phyloP scores from a whole-genome alignment of 2,329 filamentous ascomycete genomes.

The Metarhizium anisopliae region DNA sequence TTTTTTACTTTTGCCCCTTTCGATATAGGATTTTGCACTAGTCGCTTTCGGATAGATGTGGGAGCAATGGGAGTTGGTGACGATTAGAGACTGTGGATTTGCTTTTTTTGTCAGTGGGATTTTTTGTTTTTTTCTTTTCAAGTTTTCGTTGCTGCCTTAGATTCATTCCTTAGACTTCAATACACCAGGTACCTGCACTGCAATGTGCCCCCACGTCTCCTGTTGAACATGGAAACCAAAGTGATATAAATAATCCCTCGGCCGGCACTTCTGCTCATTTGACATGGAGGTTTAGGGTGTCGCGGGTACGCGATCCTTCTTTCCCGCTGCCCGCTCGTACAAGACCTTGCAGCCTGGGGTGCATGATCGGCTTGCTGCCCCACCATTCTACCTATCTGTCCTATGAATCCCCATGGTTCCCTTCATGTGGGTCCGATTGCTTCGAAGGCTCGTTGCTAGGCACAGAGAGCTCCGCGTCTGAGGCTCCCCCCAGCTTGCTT shows the following conservation, averaged over 20 bases:
- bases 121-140: neutral
- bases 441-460: neutral
- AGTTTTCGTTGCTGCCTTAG: neutral
- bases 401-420: too few relatives aligned
- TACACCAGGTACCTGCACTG: neutral
- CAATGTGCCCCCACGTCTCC: too few relatives aligned
- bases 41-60: neutral
- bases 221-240: too few relatives aligned
- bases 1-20: neutral
- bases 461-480: neutral
- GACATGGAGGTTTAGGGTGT: too few relatives aligned
- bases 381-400: too few relatives aligned
- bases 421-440: too few relatives aligned
- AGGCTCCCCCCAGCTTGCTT: neutral
- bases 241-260: too few relatives aligned
- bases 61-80: neutral
- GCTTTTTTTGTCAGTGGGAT: neutral
- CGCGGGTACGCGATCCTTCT: too few relatives aligned
- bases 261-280: too few relatives aligned
- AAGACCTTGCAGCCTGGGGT: too few relatives aligned
- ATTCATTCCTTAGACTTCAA: neutral
- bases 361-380: too few relatives aligned
- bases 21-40: neutral
- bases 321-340: too few relatives aligned
- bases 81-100: neutral